phyloP scores from a whole-genome alignment of 2,329 filamentous ascomycete genomes.

The Furcasterigmium furcatum region DNA sequence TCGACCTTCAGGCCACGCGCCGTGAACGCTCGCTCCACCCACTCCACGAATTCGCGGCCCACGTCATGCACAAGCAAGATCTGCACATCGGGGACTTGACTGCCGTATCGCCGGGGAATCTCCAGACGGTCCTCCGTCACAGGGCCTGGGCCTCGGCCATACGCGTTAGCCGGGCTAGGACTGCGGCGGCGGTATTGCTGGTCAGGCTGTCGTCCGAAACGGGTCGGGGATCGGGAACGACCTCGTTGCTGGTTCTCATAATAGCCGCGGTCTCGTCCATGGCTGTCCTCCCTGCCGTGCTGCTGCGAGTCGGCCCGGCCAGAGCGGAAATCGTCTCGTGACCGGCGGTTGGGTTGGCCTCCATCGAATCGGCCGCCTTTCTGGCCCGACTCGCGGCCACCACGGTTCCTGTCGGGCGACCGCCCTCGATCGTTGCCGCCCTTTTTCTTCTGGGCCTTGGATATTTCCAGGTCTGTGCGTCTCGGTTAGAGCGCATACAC shows the following conservation, averaged over 20 bases:
- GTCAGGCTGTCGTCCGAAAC: slow-evolving; percentile 39
- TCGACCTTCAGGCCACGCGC: slow-evolving; percentile 71
- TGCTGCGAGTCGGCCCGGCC: slow-evolving; percentile 56
- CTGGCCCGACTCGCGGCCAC: slow-evolving; percentile 38
- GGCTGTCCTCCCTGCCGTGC: slow-evolving; percentile 59
- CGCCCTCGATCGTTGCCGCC: slow-evolving; percentile 53
- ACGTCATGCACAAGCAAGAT: slow-evolving; percentile 79
- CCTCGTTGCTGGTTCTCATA: slow-evolving; percentile 46
- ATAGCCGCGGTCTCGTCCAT: slow-evolving; percentile 45
- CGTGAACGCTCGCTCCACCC: slow-evolving; percentile 75
- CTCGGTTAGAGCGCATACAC: slow-evolving; percentile 1
- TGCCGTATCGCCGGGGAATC: slow-evolving; percentile 68
- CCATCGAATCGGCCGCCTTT: slow-evolving; percentile 46
- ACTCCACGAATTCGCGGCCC: slow-evolving; percentile 74
- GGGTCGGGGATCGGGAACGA: slow-evolving; percentile 67
- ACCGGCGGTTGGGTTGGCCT: slow-evolving; percentile 41
- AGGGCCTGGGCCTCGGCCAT: slow-evolving; percentile 40
- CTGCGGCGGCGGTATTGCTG: slow-evolving; percentile 65
- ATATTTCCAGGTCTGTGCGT: slow-evolving; percentile 76
- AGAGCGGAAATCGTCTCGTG: slow-evolving; percentile 65
- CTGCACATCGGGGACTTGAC: slow-evolving; percentile 84
- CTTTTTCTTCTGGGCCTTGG: slow-evolving; percentile 80
- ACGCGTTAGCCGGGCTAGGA: slow-evolving; percentile 54
- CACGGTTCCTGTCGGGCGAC: slow-evolving; percentile 56
- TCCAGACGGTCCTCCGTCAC: slow-evolving; percentile 59